phyloP scores from a whole-genome alignment of 495 filamentous ascomycete genomes.

The Aspergillus panamensis region DNA sequence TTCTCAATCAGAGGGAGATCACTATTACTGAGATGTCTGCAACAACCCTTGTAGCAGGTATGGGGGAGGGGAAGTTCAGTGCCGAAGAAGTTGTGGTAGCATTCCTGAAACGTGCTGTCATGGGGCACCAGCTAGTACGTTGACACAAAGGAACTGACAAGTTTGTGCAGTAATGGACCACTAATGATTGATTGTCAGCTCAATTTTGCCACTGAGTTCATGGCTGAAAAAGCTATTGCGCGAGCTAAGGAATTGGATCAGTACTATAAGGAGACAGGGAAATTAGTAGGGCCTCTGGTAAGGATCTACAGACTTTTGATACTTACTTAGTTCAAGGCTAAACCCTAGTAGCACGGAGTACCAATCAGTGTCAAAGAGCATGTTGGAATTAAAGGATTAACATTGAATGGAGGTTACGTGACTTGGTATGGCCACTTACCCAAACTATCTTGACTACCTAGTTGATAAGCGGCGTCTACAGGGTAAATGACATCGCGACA shows the following conservation, averaged over 20 bases:
- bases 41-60: slow-evolving; percentile 48
- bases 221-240: slow-evolving; percentile 59
- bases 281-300: slow-evolving; percentile 40
- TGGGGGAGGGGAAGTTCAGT: slow-evolving; percentile 46
- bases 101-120: slow-evolving; percentile 58
- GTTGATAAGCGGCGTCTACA: slow-evolving; percentile 11
- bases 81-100: slow-evolving; percentile 56
- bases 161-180: background rate
- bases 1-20: slow-evolving; percentile 52
- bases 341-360: slow-evolving; percentile 53
- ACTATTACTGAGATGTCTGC: slow-evolving; percentile 56
- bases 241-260: slow-evolving; percentile 57
- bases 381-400: slow-evolving; percentile 52
- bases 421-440: slow-evolving; percentile 27
- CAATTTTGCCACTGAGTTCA: slow-evolving; percentile 66
- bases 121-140: slow-evolving; percentile 56
- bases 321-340: slow-evolving; percentile 21
- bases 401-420: slow-evolving; percentile 41
- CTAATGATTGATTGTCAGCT: slow-evolving; percentile 25
- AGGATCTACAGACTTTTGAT: slow-evolving; percentile 18
- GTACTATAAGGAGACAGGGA: slow-evolving; percentile 37
- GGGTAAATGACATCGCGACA: slow-evolving; percentile 33
- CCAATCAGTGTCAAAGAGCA: slow-evolving; percentile 66
- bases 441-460: background rate
- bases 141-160: background rate